Evolutionary conservation across 371 early-diverging fungal species (phyloP), one percentile per base, ranked within the genome.

Genomic region (Fennellomyces sp.): DNA sequence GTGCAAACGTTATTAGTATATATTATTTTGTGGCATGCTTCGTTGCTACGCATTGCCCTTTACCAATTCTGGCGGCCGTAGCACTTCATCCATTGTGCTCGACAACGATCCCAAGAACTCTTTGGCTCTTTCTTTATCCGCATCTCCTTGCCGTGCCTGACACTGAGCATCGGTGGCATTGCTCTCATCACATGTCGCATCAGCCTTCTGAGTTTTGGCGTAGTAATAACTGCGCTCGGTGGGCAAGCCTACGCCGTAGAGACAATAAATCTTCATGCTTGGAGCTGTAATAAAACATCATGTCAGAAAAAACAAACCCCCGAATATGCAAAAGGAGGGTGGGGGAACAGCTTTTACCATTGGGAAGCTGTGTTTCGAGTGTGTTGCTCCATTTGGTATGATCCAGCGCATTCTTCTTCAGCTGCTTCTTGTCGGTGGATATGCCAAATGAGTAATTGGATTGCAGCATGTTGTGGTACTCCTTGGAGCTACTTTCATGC

Each of bases 381-480:
- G 97, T 94, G 68, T 97, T 97, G 8, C 89, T 75, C 96, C 96
- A 97, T 26, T 82, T 85, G 5, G 79, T 78, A 17, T 81, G 84
- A 56, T 90, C 82, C 39, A 78, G 61, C 5, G 69, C 68, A 53
- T 80, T 78, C 1, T 31, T 45, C 13, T 67, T 63, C 63, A 92
- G 73, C 61, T 90, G 81, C 17, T 65, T 51, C 49, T 85, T 73
- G 0, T 85, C 79, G 1, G 76, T 77, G 11, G 83, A 81, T 17
- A 90, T 68, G 19, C 92, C 91, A 59, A 80, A 87, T 28, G 87
- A 86, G 68, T 91, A 92, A 54, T 85, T 85, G 30, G 68, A 61
- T 36, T 63, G 59, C 45, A 93, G 45, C 65, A 85, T 75, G 0
- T 75, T 58, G 27, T 70, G 74, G 53, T 75, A 90, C 28, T 83